Evolutionary conservation across 2,329 filamentous ascomycete genomes (phyloP), one percentile per base, ranked within the genome.

Genomic region (Fusarium longipes): DNA sequence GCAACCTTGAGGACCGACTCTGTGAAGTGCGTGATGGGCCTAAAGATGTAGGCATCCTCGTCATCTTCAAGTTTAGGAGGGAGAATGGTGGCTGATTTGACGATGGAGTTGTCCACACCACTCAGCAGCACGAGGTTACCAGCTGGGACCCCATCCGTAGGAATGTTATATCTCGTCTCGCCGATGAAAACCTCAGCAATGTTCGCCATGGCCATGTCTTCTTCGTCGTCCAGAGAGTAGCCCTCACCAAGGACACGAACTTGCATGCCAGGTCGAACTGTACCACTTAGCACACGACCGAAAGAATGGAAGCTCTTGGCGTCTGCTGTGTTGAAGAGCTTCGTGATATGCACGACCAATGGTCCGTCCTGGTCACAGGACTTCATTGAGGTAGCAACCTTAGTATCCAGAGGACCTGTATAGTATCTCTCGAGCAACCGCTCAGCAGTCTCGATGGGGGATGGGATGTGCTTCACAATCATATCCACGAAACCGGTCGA

Each of bases 1-100:
- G 96, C 96, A 32, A 99, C 91, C 82, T 99, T 99, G 79, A 99
- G 91, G 1, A 99, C 94, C 1, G 95, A 97, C 77, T 99, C 93
- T 30, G 96, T 98, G 80, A 98, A 97, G 80, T 99, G 96, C 10
- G 89, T 89, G 62, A 99, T 87, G 1, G 96, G 95, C 67, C 89
- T 91, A 86, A 99, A 98, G 74, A 99, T 97, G 78, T 96, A 96
- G 0, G 93, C 93, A 65, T 97, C 93, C 77, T 98, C 95, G 44
- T 96, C 89, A 51, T 96, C 91, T 25, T 93, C 91, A 10, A 97
- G 84, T 68, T 89, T 91, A 36, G 89, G 87, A 2, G 93, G 88
- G 29, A 99, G 89, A 45, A 99, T 85, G 0, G 96, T 99, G 10
- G 96, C 96, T 4, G 93, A 95, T 80, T 99, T 99, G 80, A 98